Evolutionary conservation across 1,284 basidiomycete genomes (phyloP), one percentile per base, ranked within the genome.

Genomic region (Apiotrichum sp.): DNA sequence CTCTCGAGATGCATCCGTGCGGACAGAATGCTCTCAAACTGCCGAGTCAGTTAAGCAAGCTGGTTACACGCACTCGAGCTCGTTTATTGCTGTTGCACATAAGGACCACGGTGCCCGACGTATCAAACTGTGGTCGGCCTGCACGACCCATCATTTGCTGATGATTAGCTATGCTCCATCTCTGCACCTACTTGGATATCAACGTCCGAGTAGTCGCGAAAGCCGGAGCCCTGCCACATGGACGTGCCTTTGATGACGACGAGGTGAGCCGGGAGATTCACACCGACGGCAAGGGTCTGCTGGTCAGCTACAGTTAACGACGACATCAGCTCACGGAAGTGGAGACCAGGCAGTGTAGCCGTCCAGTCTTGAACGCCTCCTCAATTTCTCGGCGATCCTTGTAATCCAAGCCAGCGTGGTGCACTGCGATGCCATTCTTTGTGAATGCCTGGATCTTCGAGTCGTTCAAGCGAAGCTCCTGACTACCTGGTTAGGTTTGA

Each of bases 111-210:
- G 63, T 67, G 86, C 89, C 91, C 55, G 53, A 65, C 5, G 50
- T 64, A 53, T 72, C 93, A 68, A 89, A 98, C 73, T 97, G 93
- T 13, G 95, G 93, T 22, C 95, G 82, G 6, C 93, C 95, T 80
- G 96, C 77, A 39, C 80, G 68, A 0, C 80, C 80, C 62, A 79
- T 68, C 78, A 77, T 75, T 65, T 76, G 73, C 64, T 73, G 59
- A 6, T 8, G 0, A 22, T 55, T 16, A 55, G 40, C 14, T 41
- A 11, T 36, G 7, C 10, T 10, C n/a, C 1, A 6, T 13, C 5
- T 31, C 5, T 1, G 9, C 13, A 1, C 48, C 68, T 59, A 75
- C 69, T 53, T 72, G 67, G 1, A 78, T 69, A 13, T 78, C 76
- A 39, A 78, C 71, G 50, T 78, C 77, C 0, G 69, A 63, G 58